phyloP scores from a whole-genome alignment of 2,329 filamentous ascomycete genomes.

The Epichloe aotearoae region DNA sequence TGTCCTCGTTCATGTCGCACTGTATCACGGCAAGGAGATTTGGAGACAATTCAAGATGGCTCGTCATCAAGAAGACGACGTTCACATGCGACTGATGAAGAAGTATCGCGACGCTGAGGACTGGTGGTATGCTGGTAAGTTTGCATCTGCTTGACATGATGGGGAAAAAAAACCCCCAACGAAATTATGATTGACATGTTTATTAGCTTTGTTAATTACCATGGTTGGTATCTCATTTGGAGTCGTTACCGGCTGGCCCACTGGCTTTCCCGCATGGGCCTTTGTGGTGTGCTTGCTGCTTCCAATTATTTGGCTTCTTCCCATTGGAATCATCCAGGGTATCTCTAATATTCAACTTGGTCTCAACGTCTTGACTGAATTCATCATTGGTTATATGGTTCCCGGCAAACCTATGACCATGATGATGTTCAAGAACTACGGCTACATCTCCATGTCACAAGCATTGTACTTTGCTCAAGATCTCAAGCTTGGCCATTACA shows the following conservation, averaged over 20 bases:
- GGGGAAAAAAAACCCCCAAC: not conserved
- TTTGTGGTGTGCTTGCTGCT: conserved; percentile 44
- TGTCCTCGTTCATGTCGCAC: conserved; percentile 40
- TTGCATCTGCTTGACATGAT: conserved; percentile 9
- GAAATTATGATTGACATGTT: not conserved
- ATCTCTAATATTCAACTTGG: conserved; percentile 51
- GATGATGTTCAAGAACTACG: conserved; percentile 70
- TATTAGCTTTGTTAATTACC: conserved; percentile 30
- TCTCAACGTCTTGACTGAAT: conserved; percentile 60
- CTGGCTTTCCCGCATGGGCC: conserved; percentile 44
- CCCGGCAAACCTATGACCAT: conserved; percentile 57
- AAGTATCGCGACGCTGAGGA: conserved; percentile 46
- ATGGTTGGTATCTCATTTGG: conserved; percentile 43
- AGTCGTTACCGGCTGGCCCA: conserved; percentile 41
- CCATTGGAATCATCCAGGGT: conserved; percentile 47
- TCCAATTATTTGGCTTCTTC: conserved; percentile 44
- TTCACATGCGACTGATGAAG: conserved; percentile 49
- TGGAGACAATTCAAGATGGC: conserved; percentile 41
- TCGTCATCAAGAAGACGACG: conserved; percentile 42
- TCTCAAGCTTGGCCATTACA: conserved; percentile 57
- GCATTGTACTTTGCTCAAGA: conserved; percentile 53
- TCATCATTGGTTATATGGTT: conserved; percentile 60
- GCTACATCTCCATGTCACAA: conserved; percentile 55
- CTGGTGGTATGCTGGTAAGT: conserved; percentile 44
- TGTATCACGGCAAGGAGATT: conserved; percentile 44